Evolutionary conservation across 2,329 filamentous ascomycete genomes (phyloP).

Genomic region (Hypoxylon sp.): DNA sequence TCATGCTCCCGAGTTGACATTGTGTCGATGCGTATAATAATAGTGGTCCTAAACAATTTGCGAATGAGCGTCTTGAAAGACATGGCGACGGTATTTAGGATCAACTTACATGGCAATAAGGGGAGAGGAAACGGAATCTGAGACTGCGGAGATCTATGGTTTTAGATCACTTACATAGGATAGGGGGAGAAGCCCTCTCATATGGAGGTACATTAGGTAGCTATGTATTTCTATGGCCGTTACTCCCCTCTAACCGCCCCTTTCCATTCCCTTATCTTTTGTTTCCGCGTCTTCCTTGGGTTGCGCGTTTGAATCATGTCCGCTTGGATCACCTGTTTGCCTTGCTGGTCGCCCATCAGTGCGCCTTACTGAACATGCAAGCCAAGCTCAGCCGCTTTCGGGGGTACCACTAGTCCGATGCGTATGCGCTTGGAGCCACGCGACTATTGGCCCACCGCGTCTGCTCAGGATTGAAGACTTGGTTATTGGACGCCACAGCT

Average conservation of each 20-base stretch:
- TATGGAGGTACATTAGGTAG: conserved; percentile 6
- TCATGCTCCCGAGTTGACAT: conserved; percentile 10
- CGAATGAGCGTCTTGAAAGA: conserved; percentile 33
- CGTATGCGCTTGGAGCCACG: conserved; percentile 27
- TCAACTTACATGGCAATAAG: conserved; percentile 26
- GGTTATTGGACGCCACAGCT: conserved; percentile 31
- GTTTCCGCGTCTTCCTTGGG: neutral
- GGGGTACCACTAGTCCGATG: conserved; percentile 30
- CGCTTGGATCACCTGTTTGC: neutral
- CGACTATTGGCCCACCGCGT: conserved; percentile 19
- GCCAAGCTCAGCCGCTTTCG: conserved; percentile 24
- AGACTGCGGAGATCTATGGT: neutral
- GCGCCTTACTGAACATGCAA: conserved; percentile 22
- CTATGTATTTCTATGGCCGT: neutral
- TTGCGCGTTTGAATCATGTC: neutral
- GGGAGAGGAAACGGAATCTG: neutral
- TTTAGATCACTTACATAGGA: conserved; percentile 8
- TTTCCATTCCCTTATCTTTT: neutral
- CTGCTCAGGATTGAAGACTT: neutral
- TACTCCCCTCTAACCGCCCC: neutral
- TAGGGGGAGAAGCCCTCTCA: conserved; percentile 4
- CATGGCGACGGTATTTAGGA: neutral
- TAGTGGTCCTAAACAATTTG: conserved; percentile 29
- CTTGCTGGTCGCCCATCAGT: conserved; percentile 1
- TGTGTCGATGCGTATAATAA: conserved; percentile 21